Conservation (phyloP, 2,329 filamentous ascomycete genomes). For the Echinosphaeria canescens region DNA sequence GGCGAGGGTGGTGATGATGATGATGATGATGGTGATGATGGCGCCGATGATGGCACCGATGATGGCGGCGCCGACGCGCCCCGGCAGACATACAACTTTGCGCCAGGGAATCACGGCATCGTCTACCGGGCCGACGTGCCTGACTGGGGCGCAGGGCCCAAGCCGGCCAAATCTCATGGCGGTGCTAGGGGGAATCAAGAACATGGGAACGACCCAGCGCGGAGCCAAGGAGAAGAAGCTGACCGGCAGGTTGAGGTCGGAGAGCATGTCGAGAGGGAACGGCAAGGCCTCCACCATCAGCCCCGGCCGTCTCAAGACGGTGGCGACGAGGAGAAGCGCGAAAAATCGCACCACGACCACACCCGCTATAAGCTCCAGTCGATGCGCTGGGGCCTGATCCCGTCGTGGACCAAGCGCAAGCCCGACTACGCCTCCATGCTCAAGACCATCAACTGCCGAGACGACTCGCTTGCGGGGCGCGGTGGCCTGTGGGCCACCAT, state of each 20-base stretch:
- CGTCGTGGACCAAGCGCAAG: slow-evolving; percentile 77
- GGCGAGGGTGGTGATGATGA: too few relatives aligned
- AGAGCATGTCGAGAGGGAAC: neutral
- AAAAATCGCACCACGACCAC: neutral
- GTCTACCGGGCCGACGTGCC: slow-evolving; percentile 64
- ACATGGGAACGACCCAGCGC: neutral
- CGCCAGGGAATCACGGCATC: slow-evolving; percentile 65
- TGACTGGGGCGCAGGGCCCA: slow-evolving; percentile 30
- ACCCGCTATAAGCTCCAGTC: slow-evolving; percentile 61
- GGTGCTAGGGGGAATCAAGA: slow-evolving; percentile 5
- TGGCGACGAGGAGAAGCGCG: slow-evolving; percentile 5
- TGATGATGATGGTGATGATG: too few relatives aligned
- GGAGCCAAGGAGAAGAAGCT: slow-evolving; percentile 6
- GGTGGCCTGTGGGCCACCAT: slow-evolving; percentile 82
- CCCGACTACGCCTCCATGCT: slow-evolving; percentile 59
- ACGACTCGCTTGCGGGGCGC: slow-evolving; percentile 58
- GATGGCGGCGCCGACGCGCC: slow-evolving; percentile 40
- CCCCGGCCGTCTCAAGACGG: too few relatives aligned
- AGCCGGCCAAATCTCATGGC: too few relatives aligned
- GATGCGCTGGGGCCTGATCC: slow-evolving; percentile 93
- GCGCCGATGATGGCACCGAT: slow-evolving; percentile 43
- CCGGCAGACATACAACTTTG: slow-evolving; percentile 78
- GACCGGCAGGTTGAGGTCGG: slow-evolving; percentile 4
- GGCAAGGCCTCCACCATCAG: too few relatives aligned
- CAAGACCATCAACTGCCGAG: slow-evolving; percentile 88